Evolutionary conservation across 2,329 filamentous ascomycete genomes (phyloP).

Genomic region (Aspergillus quadricinctus): DNA sequence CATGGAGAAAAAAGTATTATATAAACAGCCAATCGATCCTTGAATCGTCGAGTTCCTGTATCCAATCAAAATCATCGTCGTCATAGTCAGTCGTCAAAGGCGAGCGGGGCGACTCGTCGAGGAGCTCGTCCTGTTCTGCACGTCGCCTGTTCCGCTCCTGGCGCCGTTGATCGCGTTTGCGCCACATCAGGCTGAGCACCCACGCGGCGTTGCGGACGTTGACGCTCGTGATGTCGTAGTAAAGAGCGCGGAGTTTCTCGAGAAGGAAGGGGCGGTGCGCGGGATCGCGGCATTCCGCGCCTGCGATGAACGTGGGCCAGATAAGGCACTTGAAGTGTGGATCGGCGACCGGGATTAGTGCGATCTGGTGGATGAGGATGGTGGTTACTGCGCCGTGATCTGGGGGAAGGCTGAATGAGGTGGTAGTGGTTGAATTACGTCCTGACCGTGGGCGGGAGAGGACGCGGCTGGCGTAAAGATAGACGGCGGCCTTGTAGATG

Average conservation of each 20-base stretch:
- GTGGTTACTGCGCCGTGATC: slow-evolving; percentile 28
- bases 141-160: slow-evolving; percentile 9
- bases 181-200: slow-evolving; percentile 39
- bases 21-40: slow-evolving; percentile 41
- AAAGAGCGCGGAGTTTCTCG: slow-evolving; percentile 30
- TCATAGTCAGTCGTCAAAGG: slow-evolving; percentile 16
- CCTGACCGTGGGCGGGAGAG: slow-evolving; percentile 29
- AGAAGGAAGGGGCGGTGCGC: slow-evolving; percentile 31
- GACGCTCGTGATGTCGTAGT: slow-evolving; percentile 33
- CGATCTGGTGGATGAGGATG: slow-evolving; percentile 33
- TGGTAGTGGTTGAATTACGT: slow-evolving; percentile 16
- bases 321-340: slow-evolving; percentile 42
- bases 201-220: slow-evolving; percentile 39
- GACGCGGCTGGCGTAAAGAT: slow-evolving; percentile 38
- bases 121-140: slow-evolving; percentile 1
- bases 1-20: slow-evolving; percentile 13
- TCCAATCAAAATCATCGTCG: slow-evolving; percentile 37
- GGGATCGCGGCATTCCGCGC: slow-evolving; percentile 34
- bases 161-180: slow-evolving; percentile 32
- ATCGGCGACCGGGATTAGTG: slow-evolving; percentile 31
- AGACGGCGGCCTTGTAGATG: slow-evolving; percentile 37
- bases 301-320: slow-evolving; percentile 43
- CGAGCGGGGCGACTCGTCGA: slow-evolving; percentile 1
- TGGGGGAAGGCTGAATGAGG: slow-evolving; percentile 22
- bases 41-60: slow-evolving; percentile 37